Conservation (phyloP, 257 asterid genomes). For the Nicotiana knightiana region DNA sequence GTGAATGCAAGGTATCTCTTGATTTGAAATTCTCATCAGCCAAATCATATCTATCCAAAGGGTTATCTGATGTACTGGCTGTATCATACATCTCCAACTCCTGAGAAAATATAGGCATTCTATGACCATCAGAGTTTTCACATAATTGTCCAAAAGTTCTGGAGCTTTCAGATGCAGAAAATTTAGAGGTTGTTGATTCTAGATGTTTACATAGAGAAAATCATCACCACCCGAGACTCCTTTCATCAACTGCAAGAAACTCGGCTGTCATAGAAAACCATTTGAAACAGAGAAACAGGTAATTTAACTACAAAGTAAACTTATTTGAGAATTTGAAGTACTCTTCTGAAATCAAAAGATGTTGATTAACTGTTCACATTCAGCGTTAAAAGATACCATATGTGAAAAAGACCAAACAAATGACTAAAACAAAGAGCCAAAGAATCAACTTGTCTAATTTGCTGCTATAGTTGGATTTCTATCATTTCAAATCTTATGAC, state of each 20-base stretch:
- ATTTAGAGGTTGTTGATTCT: neutral
- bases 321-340: too few relatives aligned
- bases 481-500: neutral
- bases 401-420: neutral
- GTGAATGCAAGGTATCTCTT: neutral
- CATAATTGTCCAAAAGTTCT: neutral
- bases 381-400: neutral
- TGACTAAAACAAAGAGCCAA: neutral
- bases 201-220: neutral
- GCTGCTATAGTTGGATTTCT: neutral
- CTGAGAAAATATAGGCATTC: neutral
- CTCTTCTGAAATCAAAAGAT: neutral
- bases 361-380: neutral
- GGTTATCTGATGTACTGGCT: neutral
- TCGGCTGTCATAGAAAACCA: too few relatives aligned
- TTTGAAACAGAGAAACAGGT: too few relatives aligned
- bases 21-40: neutral
- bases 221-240: neutral
- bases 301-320: too few relatives aligned
- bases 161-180: neutral
- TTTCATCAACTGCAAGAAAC: neutral
- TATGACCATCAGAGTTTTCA: too few relatives aligned
- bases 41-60: neutral
- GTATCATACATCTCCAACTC: neutral
- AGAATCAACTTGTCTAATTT: neutral